Evolutionary conservation across 305 asterid species (phyloP).

Genomic region (Fraxinus platypoda): DNA sequence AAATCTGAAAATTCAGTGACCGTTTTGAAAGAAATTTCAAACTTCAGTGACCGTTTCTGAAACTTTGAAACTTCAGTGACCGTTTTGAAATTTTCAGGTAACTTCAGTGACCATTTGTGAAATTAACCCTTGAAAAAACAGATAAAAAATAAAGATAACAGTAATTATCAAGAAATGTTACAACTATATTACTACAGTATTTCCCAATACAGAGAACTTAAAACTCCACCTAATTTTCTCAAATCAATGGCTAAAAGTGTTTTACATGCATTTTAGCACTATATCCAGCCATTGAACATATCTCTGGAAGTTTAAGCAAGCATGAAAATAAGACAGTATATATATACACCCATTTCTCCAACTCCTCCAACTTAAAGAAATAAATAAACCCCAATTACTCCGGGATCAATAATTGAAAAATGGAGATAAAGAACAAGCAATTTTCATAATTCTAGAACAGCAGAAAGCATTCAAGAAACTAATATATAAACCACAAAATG

Average conservation of each 20-base stretch:
- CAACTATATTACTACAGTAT: background rate
- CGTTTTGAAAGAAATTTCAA: no score
- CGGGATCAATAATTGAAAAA: background rate
- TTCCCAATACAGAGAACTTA: background rate
- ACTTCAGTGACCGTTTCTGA: no score
- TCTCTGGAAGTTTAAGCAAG: background rate
- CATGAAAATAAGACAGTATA: background rate
- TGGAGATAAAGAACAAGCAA: background rate
- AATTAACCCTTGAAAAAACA: no score
- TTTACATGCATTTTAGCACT: background rate
- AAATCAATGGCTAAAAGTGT: background rate
- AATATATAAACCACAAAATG: background rate
- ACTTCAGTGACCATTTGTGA: no score
- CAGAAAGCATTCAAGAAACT: background rate
- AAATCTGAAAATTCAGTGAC: no score
- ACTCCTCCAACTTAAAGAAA: background rate
- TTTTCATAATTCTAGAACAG: background rate
- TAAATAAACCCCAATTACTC: background rate
- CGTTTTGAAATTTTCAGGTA: no score
- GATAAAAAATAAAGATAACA: no score
- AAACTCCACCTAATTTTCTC: background rate
- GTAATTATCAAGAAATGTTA: background rate
- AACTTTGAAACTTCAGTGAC: no score
- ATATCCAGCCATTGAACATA: background rate
- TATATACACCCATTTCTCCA: background rate